Percentiles rank a stretch among this genome's conserved stretches.
phyloP scores from a whole-genome alignment of 1,284 basidiomycete species.

The Bothia castanella region DNA sequence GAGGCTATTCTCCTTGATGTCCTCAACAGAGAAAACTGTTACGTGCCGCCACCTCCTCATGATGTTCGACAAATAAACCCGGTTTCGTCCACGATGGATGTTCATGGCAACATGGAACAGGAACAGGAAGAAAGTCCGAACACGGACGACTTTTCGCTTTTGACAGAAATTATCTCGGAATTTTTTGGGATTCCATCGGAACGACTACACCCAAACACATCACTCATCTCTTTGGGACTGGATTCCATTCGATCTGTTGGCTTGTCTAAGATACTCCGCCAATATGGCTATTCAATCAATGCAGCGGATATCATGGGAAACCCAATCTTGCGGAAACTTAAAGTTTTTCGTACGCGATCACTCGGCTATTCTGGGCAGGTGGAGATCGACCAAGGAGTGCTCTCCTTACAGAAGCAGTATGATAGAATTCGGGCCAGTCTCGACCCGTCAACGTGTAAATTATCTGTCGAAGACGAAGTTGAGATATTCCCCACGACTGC shows the following conservation, averaged over 20 bases:
- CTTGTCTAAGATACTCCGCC: slow-evolving; percentile 36
- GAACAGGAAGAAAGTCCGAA: slow-evolving; percentile 2
- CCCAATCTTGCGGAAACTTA: slow-evolving; percentile 11
- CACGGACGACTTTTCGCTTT: slow-evolving; percentile 13
- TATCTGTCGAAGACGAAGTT: slow-evolving; percentile 34
- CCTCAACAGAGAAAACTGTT: slow-evolving; percentile 2
- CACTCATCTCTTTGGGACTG: slow-evolving; percentile 45
- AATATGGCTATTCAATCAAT: slow-evolving; percentile 32
- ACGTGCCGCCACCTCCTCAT: not conserved
- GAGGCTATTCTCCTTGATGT: slow-evolving; percentile 19
- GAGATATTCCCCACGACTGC: slow-evolving; percentile 41
- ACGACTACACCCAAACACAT: slow-evolving; percentile 32
- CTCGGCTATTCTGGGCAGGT: not conserved
- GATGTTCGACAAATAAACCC: not conserved
- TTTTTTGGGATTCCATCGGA: slow-evolving; percentile 36
- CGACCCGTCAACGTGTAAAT: slow-evolving; percentile 15
- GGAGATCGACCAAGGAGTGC: slow-evolving; percentile 3
- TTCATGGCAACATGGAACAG: not conserved
- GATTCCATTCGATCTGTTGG: slow-evolving; percentile 50
- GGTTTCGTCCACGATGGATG: not conserved
- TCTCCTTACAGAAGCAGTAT: slow-evolving; percentile 8
- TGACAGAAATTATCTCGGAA: slow-evolving; percentile 33
- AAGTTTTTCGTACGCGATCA: slow-evolving; percentile 1
- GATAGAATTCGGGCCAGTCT: slow-evolving; percentile 16
- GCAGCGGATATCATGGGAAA: slow-evolving; percentile 37